phyloP scores from a whole-genome alignment of 805 yeast genomes.

The Lipomyces sp. region DNA sequence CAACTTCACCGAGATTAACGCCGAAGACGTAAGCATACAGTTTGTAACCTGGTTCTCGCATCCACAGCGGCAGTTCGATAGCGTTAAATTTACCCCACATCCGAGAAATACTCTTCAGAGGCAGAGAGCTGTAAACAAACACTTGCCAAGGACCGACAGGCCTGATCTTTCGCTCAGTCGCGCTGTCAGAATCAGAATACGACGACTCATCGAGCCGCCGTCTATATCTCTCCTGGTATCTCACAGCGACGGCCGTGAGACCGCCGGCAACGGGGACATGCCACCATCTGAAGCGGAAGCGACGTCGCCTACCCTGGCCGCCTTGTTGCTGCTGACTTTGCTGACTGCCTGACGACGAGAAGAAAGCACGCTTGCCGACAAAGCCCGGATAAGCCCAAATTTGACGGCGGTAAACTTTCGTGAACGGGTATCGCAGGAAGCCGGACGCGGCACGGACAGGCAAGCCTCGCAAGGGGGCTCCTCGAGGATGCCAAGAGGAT shows the following conservation, averaged over 20 bases:
- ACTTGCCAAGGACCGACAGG: constrained; percentile 86
- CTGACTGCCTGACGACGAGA: constrained; percentile 13
- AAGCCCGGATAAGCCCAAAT: constrained; percentile 30
- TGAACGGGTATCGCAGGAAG: constrained; percentile 31
- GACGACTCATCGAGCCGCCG: constrained; percentile 6
- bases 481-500: constrained; percentile 17
- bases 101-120: constrained; percentile 87
- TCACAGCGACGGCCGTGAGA: constrained; percentile 27
- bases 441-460: constrained; percentile 34
- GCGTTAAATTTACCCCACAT: constrained; percentile 93
- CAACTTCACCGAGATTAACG: constrained; percentile 86
- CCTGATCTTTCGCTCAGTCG: constrained; percentile 45
- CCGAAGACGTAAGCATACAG: constrained; percentile 82
- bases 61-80: constrained; percentile 82
- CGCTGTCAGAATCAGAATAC: constrained; percentile 6
- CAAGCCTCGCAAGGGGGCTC: constrained; percentile 25
- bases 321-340: constrained; percentile 16
- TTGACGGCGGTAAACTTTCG: constrained; percentile 33
- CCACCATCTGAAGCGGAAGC: constrained; percentile 36
- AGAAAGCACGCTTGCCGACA: constrained; percentile 25
- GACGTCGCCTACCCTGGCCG: constrained; percentile 11
- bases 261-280: constrained; percentile 38
- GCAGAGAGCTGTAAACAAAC: constrained; percentile 86
- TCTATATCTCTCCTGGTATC: constrained; percentile 25
- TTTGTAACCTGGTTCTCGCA: constrained; percentile 79